These are phyloP conservation scores for Gossypium davidsonii DNA, from an alignment of 441 rosid species.

Conservation along the genomic window DNA sequence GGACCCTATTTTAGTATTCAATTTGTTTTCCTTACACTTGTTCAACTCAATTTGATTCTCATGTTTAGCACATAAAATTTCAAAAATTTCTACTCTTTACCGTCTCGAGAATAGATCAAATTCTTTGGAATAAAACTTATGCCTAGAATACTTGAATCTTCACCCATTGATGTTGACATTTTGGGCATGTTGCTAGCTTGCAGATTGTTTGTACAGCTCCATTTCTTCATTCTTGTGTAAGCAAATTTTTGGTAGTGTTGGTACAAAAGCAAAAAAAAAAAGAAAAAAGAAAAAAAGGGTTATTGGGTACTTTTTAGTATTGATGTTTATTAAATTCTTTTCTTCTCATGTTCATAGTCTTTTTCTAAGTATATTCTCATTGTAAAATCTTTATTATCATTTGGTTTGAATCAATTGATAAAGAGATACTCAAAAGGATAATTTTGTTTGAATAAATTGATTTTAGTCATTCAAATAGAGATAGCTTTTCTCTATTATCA, in stretches of 20 bases:
- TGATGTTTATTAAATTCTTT: background rate
- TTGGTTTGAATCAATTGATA: conserved; percentile 7
- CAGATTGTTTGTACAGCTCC: conserved; percentile 69
- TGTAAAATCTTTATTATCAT: conserved; percentile 15
- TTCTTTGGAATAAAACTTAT: conserved; percentile 45
- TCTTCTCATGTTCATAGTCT: conserved; percentile 1
- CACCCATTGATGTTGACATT: conserved; percentile 15
- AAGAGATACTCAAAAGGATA: background rate
- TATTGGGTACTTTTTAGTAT: background rate
- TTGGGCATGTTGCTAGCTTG: conserved; percentile 25
- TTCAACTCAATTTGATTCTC: background rate
- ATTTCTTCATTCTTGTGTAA: conserved; percentile 81
- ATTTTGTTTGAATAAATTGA: background rate
- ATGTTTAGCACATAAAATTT: background rate
- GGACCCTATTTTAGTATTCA: background rate
- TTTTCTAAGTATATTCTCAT: background rate
- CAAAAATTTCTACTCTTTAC: conserved; percentile 18
- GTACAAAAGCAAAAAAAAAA: conserved; percentile 11
- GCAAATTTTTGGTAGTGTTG: conserved; percentile 58
- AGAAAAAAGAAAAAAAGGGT: conserved; percentile 3
- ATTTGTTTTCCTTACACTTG: background rate
- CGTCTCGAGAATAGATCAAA: conserved; percentile 29
- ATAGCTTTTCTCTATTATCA: background rate
- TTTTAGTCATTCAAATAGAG: background rate
- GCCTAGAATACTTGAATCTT: conserved; percentile 30